These are phyloP conservation scores for Delonix regia DNA, from an alignment of 306 rosid genomes.

Conservation along the genomic window DNA sequence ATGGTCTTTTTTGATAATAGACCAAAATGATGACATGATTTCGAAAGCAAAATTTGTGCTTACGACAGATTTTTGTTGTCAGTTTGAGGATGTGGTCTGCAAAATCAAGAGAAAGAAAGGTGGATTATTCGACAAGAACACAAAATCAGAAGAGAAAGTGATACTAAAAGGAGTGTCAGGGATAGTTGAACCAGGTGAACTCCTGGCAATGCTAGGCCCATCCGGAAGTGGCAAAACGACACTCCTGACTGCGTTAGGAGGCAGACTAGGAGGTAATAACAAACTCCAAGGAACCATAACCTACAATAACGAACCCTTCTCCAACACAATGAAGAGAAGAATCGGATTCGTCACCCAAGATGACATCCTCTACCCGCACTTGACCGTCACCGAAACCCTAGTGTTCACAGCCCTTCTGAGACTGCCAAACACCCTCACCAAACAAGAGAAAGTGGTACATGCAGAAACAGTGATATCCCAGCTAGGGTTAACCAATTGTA, in stretches of 20 bases:
- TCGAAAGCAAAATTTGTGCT: background rate
- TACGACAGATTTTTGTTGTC: background rate
- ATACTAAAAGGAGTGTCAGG: constrained; percentile 67
- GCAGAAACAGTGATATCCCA: constrained; percentile 57
- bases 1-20: too few species aligned
- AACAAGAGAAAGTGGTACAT: constrained; percentile 42
- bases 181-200: constrained; percentile 68
- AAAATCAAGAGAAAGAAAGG: constrained; percentile 47
- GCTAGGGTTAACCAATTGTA: constrained; percentile 65
- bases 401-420: constrained; percentile 77
- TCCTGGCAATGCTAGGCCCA: constrained; percentile 86
- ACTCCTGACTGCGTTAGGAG: constrained; percentile 69
- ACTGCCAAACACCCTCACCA: constrained; percentile 50
- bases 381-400: constrained; percentile 71
- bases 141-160: constrained; percentile 42
- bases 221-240: constrained; percentile 94
- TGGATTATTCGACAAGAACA: constrained; percentile 33
- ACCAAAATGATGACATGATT: background rate
- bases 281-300: constrained; percentile 47
- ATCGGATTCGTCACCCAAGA: constrained; percentile 81
- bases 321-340: constrained; percentile 58
- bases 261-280: constrained; percentile 50
- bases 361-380: constrained; percentile 66
- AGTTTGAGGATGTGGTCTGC: constrained; percentile 69
- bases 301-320: constrained; percentile 51